A percentile compares a stretch with the other conserved stretches of the same genome.
These are phyloP conservation scores for Salix koriyanagi DNA, from an alignment of 345 rosid genomes.

Conservation along the genomic window DNA sequence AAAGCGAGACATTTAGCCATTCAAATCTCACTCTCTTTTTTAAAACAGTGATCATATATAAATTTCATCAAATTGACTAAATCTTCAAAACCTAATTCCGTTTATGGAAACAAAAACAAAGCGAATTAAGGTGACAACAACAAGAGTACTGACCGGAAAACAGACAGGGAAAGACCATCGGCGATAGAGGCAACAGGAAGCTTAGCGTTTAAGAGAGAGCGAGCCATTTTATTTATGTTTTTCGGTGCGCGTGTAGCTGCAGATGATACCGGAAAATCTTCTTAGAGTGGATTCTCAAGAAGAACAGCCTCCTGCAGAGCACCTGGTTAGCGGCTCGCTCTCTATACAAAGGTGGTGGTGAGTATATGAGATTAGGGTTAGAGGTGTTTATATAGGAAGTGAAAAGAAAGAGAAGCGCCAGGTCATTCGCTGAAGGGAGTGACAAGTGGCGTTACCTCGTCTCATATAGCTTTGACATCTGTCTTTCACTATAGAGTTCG, in stretches of 20 bases:
- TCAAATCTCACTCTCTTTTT: not conserved
- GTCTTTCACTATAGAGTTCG: too few species aligned
- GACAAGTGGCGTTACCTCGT: too few species aligned
- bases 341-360: not conserved
- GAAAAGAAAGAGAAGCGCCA: too few species aligned
- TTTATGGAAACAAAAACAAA: not conserved
- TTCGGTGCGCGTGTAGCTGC: not conserved
- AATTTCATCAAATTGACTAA: not conserved
- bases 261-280: not conserved
- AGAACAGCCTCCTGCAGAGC: not conserved
- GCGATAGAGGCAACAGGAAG: slow-evolving; percentile 20
- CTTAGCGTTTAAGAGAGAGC: slow-evolving; percentile 27
- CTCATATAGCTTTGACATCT: too few species aligned
- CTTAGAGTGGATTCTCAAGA: not conserved
- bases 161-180: slow-evolving; percentile 16
- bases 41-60: not conserved
- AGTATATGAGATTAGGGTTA: not conserved
- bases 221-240: slow-evolving; percentile 31
- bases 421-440: too few species aligned
- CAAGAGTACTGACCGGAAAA: slow-evolving; percentile 21
- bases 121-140: too few species aligned
- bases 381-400: not conserved
- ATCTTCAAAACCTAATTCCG: not conserved
- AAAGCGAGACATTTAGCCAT: not conserved
- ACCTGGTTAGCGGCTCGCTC: slow-evolving; percentile 2